Conservation (phyloP, 495 filamentous ascomycete species). For the Acidomyces sp. region DNA sequence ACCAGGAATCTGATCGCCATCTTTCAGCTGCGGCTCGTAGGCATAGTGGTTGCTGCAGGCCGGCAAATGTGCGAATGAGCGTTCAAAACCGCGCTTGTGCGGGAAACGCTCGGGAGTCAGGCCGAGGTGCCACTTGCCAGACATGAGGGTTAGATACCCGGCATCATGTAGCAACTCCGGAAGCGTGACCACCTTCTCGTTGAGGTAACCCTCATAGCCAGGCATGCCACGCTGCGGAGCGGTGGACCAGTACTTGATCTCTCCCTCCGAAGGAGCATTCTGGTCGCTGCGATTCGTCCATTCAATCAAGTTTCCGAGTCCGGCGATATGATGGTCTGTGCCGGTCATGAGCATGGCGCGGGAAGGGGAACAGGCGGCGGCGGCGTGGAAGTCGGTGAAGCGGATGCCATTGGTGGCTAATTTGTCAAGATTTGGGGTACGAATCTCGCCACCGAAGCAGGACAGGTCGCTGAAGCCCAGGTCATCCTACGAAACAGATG, state of each 20-base stretch:
- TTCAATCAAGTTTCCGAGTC: slow-evolving; percentile 36
- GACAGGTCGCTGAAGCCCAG: slow-evolving; percentile 50
- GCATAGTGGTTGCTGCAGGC: slow-evolving; percentile 51
- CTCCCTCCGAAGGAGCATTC: slow-evolving; percentile 28
- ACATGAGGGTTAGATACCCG: slow-evolving; percentile 51
- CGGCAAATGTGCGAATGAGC: slow-evolving; percentile 40
- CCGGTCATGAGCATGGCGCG: slow-evolving; percentile 44
- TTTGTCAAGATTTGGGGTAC: slow-evolving; percentile 47
- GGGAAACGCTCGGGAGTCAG: slow-evolving; percentile 23
- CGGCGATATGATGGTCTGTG: slow-evolving; percentile 41
- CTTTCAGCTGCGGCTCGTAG: slow-evolving; percentile 39
- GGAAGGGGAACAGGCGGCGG: slow-evolving; percentile 51
- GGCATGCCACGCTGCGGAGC: slow-evolving; percentile 38
- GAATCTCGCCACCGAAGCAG: slow-evolving; percentile 51
- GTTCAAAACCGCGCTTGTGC: slow-evolving; percentile 24
- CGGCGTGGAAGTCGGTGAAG: slow-evolving; percentile 51
- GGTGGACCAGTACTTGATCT: slow-evolving; percentile 23
- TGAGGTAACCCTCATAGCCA: slow-evolving; percentile 54
- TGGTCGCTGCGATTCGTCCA: slow-evolving; percentile 25
- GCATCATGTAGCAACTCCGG: slow-evolving; percentile 48
- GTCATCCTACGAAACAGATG: no score
- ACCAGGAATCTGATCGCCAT: slow-evolving; percentile 20
- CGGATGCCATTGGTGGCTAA: slow-evolving; percentile 42
- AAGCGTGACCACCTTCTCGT: slow-evolving; percentile 47
- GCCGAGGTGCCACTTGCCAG: slow-evolving; percentile 44